Base-by-base conservation (phyloP, 176 grass and related monocot species). In the Carex kokanica region DNA sequence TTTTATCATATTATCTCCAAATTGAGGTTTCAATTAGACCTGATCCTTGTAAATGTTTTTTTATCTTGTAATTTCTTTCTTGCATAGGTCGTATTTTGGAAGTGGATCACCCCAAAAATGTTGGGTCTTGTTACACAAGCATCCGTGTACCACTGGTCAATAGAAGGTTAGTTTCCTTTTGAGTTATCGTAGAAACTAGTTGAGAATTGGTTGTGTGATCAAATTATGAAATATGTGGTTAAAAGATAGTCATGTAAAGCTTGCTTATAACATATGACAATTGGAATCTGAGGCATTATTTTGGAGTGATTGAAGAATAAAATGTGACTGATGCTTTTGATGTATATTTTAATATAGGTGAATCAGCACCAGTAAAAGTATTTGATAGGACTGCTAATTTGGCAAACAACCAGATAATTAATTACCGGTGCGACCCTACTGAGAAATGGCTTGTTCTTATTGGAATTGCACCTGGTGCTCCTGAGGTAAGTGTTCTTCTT, bases 401-500 rank as follows among this genome's bases (percentile, higher is more conserved):
- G 85, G 83, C 91, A 25, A 97, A 94, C 45, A 97, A 97, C 82
- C 90, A 94, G 86, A 94, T 97, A 72, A 97, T 97, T 83, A 97
- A 97, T 78, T 94, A 97, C 61, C 86, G 91, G 18, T 97, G 90
- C 53, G 94, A 97, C 63, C 84, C 90, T 57, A 21, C 77, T 4
- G 94, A 97, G 64, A 97, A 97, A 87, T 94, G 94, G 94, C 90
- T 97, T 40, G 94, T 94, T 53, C 90, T 97, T 82, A 97, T 97
- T 88, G 91, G 94, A 92, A 92, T 97, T 43, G 91, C 91, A 60
- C 90, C 94, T 81, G 94, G 94, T 85, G 88, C 90, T 82, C 86
- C 91, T 79, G 91, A 97, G 94, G 94, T 94, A 80, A 25, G 21
- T 43, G 47, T 24, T 47, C 79, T 64, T 81, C 41, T 64, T 81